Evolutionary conservation across 371 early-diverging fungal species (phyloP).

Genomic region (Lichtheimia hyalospora): DNA sequence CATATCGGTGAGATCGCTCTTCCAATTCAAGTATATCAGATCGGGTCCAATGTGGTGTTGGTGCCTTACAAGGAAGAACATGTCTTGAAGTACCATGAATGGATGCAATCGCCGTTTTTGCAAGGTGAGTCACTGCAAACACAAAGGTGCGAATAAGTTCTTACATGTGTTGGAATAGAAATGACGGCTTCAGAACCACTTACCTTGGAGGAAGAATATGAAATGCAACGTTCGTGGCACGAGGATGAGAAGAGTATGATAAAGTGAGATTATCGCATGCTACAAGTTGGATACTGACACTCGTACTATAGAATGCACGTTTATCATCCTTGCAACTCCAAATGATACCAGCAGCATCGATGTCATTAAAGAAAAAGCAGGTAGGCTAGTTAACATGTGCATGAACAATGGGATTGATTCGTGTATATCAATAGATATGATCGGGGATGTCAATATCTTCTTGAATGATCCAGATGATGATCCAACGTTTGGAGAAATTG

Average conservation of each 20-base stretch:
- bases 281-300: too few species aligned
- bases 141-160: not conserved
- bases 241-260: conserved; percentile 75
- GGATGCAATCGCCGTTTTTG: conserved; percentile 91
- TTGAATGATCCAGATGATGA: conserved; percentile 78
- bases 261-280: too few species aligned
- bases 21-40: conserved; percentile 30
- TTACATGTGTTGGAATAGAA: conserved; percentile 46
- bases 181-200: conserved; percentile 95
- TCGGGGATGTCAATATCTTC: conserved; percentile 94
- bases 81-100: conserved; percentile 86
- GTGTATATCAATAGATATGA: conserved; percentile 51
- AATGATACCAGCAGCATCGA: conserved; percentile 20
- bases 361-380: conserved; percentile 36
- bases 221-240: conserved; percentile 91
- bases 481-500: conserved; percentile 81
- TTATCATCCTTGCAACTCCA: conserved; percentile 59
- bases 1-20: too few species aligned
- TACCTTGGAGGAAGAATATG: conserved; percentile 89
- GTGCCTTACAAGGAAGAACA: conserved; percentile 88
- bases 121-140: conserved; percentile 47
- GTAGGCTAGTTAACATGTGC: conserved; percentile 17
- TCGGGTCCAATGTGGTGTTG: conserved; percentile 65
- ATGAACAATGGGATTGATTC: not conserved
- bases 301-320: conserved; percentile 59